phyloP scores from a whole-genome alignment of 805 yeast genomes.

The Sugiyamaella valdiviana region DNA sequence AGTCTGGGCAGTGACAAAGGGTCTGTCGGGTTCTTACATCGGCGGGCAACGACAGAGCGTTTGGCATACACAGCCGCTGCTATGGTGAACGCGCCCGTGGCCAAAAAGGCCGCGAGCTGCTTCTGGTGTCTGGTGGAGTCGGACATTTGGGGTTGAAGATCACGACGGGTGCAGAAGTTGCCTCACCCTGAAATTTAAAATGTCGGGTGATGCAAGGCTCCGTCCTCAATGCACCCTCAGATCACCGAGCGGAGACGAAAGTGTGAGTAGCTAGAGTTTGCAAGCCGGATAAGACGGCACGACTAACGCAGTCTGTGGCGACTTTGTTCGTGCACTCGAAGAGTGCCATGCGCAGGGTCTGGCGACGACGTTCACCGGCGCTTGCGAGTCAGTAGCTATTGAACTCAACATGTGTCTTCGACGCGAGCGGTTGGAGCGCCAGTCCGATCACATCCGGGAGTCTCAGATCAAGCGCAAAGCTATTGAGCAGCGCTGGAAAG shows the following conservation, averaged over 20 bases:
- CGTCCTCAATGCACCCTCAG: constrained; percentile 46
- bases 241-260: constrained; percentile 44
- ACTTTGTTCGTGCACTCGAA: constrained; percentile 79
- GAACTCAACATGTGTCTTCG: constrained; percentile 76
- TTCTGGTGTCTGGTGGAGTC: constrained; percentile 43
- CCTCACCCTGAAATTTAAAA: neutral
- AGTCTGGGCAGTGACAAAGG: neutral
- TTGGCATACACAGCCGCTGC: constrained; percentile 68
- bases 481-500: constrained; percentile 51
- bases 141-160: constrained; percentile 22
- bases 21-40: constrained; percentile 33
- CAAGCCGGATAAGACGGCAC: neutral
- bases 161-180: neutral
- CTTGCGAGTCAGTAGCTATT: constrained; percentile 78
- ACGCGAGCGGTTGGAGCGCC: constrained; percentile 61
- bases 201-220: neutral
- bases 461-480: constrained; percentile 52
- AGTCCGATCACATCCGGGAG: constrained; percentile 41
- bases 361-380: constrained; percentile 65
- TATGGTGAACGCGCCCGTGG: constrained; percentile 66
- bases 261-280: constrained; percentile 27
- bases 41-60: constrained; percentile 64
- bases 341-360: constrained; percentile 72
- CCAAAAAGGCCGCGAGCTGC: constrained; percentile 50
- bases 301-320: constrained; percentile 55